Percentiles rank a stretch among this genome's conserved stretches.
Conservation (phyloP, 2,329 filamentous ascomycete genomes). For the Talaromyces verruculosus region DNA sequence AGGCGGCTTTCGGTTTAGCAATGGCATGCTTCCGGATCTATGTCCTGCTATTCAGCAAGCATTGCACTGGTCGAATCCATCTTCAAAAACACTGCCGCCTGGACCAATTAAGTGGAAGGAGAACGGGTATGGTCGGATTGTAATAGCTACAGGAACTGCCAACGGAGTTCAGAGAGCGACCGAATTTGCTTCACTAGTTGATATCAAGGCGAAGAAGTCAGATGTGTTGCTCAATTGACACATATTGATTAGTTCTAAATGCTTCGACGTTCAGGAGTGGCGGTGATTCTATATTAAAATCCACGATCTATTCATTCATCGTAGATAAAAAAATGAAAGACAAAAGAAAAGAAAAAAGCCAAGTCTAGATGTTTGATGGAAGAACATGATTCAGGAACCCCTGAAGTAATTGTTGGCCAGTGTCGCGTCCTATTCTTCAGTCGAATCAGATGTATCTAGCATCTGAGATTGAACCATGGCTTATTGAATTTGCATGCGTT, state of each 20-base stretch:
- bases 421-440: not conserved
- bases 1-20: constrained; percentile 24
- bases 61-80: not conserved
- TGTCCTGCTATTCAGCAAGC: constrained; percentile 20
- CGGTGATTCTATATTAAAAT: not conserved
- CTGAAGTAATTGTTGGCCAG: not conserved
- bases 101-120: constrained; percentile 3
- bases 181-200: not conserved
- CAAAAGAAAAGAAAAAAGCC: not conserved
- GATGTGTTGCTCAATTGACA: not conserved
- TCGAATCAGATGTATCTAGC: constrained; percentile 16
- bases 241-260: not conserved
- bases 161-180: not conserved
- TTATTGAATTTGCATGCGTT: constrained; percentile 17
- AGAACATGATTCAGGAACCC: not conserved
- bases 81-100: not conserved
- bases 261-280: not conserved
- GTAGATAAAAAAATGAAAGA: not conserved
- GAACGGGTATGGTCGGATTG: not conserved
- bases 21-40: constrained; percentile 27
- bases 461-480: not conserved
- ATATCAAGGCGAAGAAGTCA: not conserved
- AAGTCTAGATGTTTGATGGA: not conserved
- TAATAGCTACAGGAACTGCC: not conserved
- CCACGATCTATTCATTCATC: not conserved